Evolutionary conservation across 1,284 basidiomycete genomes (phyloP).

Genomic region (Melampsora occidentalis): DNA sequence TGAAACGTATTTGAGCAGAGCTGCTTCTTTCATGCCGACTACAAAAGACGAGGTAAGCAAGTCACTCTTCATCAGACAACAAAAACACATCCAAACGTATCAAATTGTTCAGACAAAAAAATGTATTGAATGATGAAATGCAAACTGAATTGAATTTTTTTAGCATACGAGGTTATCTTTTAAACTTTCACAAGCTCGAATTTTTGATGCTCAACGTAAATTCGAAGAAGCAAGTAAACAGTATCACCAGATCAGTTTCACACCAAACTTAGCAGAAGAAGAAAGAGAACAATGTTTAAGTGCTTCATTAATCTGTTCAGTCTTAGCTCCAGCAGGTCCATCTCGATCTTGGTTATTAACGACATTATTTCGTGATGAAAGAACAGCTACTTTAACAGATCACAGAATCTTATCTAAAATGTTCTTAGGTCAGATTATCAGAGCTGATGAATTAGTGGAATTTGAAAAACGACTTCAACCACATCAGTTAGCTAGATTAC

Average conservation of each 20-base stretch:
- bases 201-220: constrained; percentile 83
- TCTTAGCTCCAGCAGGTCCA: constrained; percentile 94
- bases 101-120: too few relatives aligned
- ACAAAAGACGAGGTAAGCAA: constrained; percentile 71
- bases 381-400: constrained; percentile 72
- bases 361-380: constrained; percentile 88
- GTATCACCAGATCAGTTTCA: constrained; percentile 90
- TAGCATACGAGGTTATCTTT: constrained; percentile 46
- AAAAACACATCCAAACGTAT: background rate
- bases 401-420: constrained; percentile 91
- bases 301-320: constrained; percentile 88
- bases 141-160: background rate
- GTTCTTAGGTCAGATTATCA: constrained; percentile 94
- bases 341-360: constrained; percentile 88
- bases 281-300: constrained; percentile 52
- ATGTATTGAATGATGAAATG: background rate
- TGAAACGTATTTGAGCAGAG: constrained; percentile 92
- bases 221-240: constrained; percentile 92
- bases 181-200: constrained; percentile 65
- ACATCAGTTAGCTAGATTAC: constrained; percentile 88
- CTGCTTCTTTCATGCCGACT: constrained; percentile 79
- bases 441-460: constrained; percentile 77
- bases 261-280: constrained; percentile 59
- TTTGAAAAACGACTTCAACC: constrained; percentile 82
- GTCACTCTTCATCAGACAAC: background rate